A percentile compares a stretch with the other conserved stretches of the same genome.
Conservation (phyloP, 305 asterid species). For the Fraxinus velutina region DNA sequence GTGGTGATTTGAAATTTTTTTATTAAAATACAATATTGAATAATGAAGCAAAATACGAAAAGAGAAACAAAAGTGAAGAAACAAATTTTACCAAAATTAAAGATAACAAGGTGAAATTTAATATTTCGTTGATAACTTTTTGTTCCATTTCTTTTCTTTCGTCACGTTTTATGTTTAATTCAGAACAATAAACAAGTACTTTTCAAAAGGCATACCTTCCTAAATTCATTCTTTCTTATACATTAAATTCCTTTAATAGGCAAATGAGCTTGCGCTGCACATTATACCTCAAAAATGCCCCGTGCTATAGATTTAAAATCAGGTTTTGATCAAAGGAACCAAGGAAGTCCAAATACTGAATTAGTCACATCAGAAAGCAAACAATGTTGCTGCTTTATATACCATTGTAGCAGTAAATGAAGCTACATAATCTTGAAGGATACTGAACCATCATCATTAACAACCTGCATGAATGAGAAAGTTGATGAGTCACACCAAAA, state of each 20-base stretch:
- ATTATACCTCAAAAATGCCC: neutral
- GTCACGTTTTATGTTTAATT: neutral
- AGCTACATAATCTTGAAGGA: slow-evolving; percentile 39
- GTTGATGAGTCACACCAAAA: slow-evolving; percentile 13
- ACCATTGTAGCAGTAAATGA: neutral
- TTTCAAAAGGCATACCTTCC: neutral
- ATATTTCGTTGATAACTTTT: neutral
- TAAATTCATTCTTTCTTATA: neutral
- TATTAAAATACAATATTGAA: neutral
- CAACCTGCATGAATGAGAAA: slow-evolving; percentile 50
- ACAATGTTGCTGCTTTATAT: neutral
- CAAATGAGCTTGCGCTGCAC: neutral
- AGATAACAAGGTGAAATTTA: neutral
- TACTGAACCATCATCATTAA: slow-evolving; percentile 91
- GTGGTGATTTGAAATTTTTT: neutral
- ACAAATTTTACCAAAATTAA: neutral
- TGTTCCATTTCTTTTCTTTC: neutral
- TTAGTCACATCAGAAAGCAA: neutral
- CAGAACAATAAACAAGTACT: neutral
- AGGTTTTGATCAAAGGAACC: neutral
- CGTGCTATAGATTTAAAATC: neutral
- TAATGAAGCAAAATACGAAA: neutral
- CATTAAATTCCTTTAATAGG: neutral
- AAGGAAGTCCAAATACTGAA: neutral
- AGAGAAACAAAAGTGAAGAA: neutral